These are phyloP conservation scores for Clonostachys rosea DNA, from an alignment of 2,329 filamentous ascomycete genomes.

Conservation along the genomic window DNA sequence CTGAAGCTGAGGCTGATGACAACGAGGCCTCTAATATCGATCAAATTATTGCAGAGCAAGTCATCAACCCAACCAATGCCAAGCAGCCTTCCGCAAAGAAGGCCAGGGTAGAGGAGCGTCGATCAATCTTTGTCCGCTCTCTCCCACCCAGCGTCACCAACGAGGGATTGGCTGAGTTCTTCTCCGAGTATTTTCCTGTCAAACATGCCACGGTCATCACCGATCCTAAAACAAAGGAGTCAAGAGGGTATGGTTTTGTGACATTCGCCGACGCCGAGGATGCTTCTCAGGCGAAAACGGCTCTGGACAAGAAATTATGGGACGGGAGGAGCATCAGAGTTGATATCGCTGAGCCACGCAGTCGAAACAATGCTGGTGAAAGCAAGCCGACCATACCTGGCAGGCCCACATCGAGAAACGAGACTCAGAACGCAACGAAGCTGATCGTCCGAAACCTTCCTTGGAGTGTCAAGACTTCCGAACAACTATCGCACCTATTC, in stretches of 20 bases:
- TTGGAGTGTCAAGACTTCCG: slow-evolving; percentile 87
- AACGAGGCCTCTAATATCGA: slow-evolving; percentile 2
- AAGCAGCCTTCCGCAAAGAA: slow-evolving; percentile 40
- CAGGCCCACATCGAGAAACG: slow-evolving; percentile 52
- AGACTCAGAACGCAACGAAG: slow-evolving; percentile 61
- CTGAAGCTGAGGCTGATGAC: slow-evolving; percentile 16
- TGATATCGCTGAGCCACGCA: slow-evolving; percentile 73
- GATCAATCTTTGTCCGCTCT: slow-evolving; percentile 86
- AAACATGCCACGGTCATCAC: slow-evolving; percentile 93
- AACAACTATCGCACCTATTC: slow-evolving; percentile 77
- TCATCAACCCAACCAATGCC: slow-evolving; percentile 23
- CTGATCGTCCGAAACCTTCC: slow-evolving; percentile 90
- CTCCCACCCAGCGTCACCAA: slow-evolving; percentile 74
- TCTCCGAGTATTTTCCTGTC: slow-evolving; percentile 90
- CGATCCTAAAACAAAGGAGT: slow-evolving; percentile 80
- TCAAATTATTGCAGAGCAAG: slow-evolving; percentile 10
- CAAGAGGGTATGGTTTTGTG: slow-evolving; percentile 92
- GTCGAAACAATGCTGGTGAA: slow-evolving; percentile 59
- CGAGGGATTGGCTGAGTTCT: slow-evolving; percentile 79
- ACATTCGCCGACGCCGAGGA: slow-evolving; percentile 94
- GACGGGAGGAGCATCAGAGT: slow-evolving; percentile 79
- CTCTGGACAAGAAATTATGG: slow-evolving; percentile 74
- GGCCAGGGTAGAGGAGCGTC: slow-evolving; percentile 52
- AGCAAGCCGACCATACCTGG: slow-evolving; percentile 26
- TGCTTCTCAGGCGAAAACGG: slow-evolving; percentile 72